Evolutionary conservation across 768 basidiomycete species (phyloP), one percentile per base, ranked within the genome.

Genomic region (Leccinum broughii): DNA sequence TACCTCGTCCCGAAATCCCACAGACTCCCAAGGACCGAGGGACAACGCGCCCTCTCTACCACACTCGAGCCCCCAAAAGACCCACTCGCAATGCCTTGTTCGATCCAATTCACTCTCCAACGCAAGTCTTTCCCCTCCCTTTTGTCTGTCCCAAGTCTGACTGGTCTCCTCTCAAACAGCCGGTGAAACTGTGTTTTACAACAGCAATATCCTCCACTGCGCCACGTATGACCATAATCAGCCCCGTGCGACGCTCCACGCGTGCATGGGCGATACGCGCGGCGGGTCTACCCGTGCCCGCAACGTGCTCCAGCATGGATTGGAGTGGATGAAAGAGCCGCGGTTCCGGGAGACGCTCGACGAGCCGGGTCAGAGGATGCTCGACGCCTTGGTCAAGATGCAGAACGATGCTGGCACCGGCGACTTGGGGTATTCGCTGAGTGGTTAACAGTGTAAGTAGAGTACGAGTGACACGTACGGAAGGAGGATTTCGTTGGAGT

Each of bases 101-200:
- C 82, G 1, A 78, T 88, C 3, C 79, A 72, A 35, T 77, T 89
- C 34, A 73, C 72, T 0, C 75, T 91, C 6, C 76, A 84, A 65
- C 81, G 88, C 85, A 67, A 61, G 82, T 72, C 22, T 4, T 5
- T 2, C n/a, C 3, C 17, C 39, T 1, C 8, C 10, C 9, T 32
- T 41, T 11, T 44, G 44, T 44, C 10, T 44, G n/a, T 44, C n/a
- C 44, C 10, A 44, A 44, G n/a, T 20, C n/a, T 44, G 44, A 44
- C 44, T 44, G 11, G 44, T 20, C 4, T n/a, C 4, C n/a, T 4
- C 44, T 11, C n/a, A n/a, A 24, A 60, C 44, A 60, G 89, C 85
- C 0, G 89, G 90, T 0, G 86, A 92, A 60, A 87, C 87, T 0
- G 87, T 89, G 24, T 92, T 92, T 71, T 92, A 92, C 71, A 89